A percentile compares a stretch with the other conserved stretches of the same genome.
phyloP scores from a whole-genome alignment of 805 yeast genomes.

The Candida sakaeoensis region DNA sequence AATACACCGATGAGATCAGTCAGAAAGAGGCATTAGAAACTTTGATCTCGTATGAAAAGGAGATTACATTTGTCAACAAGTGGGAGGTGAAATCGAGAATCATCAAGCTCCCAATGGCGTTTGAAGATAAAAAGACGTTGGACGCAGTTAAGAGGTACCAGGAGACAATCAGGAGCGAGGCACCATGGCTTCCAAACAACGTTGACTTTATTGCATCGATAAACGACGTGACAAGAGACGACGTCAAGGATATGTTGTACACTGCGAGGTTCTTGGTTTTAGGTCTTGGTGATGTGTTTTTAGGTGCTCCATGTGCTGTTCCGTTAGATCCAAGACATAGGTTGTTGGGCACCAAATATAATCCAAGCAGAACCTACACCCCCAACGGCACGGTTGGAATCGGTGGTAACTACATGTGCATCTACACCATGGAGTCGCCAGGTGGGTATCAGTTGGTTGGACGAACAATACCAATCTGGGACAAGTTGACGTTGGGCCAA shows the following conservation, averaged over 20 bases:
- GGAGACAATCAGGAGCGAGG: conserved; percentile 88
- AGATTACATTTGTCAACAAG: conserved; percentile 65
- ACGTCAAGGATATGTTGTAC: conserved; percentile 80
- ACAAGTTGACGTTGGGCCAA: conserved; percentile 74
- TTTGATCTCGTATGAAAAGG: conserved; percentile 71
- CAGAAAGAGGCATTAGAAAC: conserved; percentile 63
- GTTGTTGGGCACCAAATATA: conserved; percentile 87
- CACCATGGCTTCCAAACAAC: conserved; percentile 98
- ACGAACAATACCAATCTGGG: conserved; percentile 97
- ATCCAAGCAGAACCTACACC: conserved; percentile 93
- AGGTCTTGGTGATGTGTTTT: conserved; percentile 94
- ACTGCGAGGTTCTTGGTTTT: conserved; percentile 87
- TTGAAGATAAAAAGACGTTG: conserved; percentile 86
- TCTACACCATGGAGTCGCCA: conserved; percentile 96
- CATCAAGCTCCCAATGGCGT: conserved; percentile 89
- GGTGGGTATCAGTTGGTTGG: conserved; percentile 98
- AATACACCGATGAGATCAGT: conserved; percentile 64
- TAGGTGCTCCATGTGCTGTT: conserved; percentile 98
- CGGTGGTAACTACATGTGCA: conserved; percentile 99
- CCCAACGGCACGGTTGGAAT: conserved; percentile 97
- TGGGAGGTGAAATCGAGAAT: conserved; percentile 87
- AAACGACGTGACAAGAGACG: conserved; percentile 73
- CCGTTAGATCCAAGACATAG: conserved; percentile 97
- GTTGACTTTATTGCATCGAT: conserved; percentile 92
- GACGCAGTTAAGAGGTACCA: conserved; percentile 87